A percentile compares a stretch with the other conserved stretches of the same genome.
These are phyloP conservation scores for Fonsecaea pedrosoi DNA, from an alignment of 2,329 filamentous ascomycete species.

Conservation along the genomic window DNA sequence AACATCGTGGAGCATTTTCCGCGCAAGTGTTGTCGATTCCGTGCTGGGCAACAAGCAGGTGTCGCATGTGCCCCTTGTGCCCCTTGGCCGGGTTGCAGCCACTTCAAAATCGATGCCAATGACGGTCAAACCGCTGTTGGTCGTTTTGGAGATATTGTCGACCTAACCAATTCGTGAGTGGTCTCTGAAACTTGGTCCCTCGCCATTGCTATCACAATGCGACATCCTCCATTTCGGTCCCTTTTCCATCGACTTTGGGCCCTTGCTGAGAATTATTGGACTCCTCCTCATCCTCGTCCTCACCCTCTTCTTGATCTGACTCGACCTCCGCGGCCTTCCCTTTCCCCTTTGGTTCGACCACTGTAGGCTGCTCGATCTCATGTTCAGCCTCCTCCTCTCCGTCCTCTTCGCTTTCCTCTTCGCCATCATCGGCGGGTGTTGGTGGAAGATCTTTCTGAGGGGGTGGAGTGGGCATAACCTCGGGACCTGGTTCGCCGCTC, in stretches of 20 bases:
- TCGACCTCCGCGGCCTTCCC: conserved; percentile 18
- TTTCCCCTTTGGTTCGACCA: conserved; percentile 23
- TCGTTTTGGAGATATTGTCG: not conserved
- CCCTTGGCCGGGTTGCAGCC: not conserved
- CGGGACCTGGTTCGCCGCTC: conserved; percentile 39
- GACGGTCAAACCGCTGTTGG: not conserved
- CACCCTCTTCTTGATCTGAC: conserved; percentile 14
- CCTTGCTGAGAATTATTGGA: conserved; percentile 23
- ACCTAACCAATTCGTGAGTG: not conserved
- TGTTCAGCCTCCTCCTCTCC: conserved; percentile 21
- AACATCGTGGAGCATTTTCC: not conserved
- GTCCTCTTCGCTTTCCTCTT: conserved; percentile 36
- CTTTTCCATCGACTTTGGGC: conserved; percentile 41
- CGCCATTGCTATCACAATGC: conserved; percentile 31
- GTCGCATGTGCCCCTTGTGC: not conserved
- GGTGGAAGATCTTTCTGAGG: conserved; percentile 36
- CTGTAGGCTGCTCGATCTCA: conserved; percentile 26
- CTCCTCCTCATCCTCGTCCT: conserved; percentile 33
- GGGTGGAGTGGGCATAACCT: conserved; percentile 37
- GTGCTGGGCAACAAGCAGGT: not conserved
- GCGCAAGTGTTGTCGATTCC: not conserved
- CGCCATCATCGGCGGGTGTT: conserved; percentile 34
- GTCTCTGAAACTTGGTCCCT: not conserved
- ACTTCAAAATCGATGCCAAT: not conserved
- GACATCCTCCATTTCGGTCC: conserved; percentile 42